These are phyloP conservation scores for Clohesyomyces aquaticus DNA, from an alignment of 495 filamentous ascomycete species.

Conservation along the genomic window DNA sequence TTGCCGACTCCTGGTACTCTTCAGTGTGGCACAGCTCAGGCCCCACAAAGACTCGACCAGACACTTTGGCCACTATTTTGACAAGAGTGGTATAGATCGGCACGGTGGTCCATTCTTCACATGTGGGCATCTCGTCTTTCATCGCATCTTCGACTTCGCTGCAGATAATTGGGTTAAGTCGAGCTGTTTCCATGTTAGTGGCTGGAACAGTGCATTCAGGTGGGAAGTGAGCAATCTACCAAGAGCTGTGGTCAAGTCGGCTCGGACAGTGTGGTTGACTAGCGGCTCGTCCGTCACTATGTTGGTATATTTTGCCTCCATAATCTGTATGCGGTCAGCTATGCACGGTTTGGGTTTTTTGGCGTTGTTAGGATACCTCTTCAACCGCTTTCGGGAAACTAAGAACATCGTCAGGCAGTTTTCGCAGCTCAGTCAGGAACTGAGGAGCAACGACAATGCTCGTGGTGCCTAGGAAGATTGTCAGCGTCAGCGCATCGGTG, in stretches of 20 bases:
- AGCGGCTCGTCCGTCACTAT: slow-evolving; percentile 18
- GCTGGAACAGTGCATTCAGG: neutral
- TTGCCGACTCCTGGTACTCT: slow-evolving; percentile 28
- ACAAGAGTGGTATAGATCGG: slow-evolving; percentile 27
- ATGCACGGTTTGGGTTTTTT: neutral
- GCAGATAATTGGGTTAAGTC: slow-evolving; percentile 29
- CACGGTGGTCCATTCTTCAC: slow-evolving; percentile 32
- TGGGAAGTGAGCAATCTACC: slow-evolving; percentile 13
- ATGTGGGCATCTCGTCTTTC: slow-evolving; percentile 27
- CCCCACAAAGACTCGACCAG: slow-evolving; percentile 34
- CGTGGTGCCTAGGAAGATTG: slow-evolving; percentile 1
- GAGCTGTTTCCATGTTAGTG: slow-evolving; percentile 12
- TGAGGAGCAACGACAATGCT: slow-evolving; percentile 17
- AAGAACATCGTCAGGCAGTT: slow-evolving; percentile 28
- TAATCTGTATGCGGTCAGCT: slow-evolving; percentile 10
- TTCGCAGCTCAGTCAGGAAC: slow-evolving; percentile 29
- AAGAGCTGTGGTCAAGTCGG: slow-evolving; percentile 34
- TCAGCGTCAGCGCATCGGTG: neutral
- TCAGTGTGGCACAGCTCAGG: slow-evolving; percentile 30
- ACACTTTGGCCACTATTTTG: slow-evolving; percentile 31
- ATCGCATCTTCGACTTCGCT: slow-evolving; percentile 29
- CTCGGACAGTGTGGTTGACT: slow-evolving; percentile 23
- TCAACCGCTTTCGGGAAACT: slow-evolving; percentile 20
- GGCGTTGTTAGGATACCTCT: slow-evolving; percentile 12
- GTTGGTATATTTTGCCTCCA: slow-evolving; percentile 35